A percentile compares a stretch with the other conserved stretches of the same genome.
These are phyloP conservation scores for Raffaelea albimanens DNA, from an alignment of 2,329 filamentous ascomycete species.

Conservation along the genomic window DNA sequence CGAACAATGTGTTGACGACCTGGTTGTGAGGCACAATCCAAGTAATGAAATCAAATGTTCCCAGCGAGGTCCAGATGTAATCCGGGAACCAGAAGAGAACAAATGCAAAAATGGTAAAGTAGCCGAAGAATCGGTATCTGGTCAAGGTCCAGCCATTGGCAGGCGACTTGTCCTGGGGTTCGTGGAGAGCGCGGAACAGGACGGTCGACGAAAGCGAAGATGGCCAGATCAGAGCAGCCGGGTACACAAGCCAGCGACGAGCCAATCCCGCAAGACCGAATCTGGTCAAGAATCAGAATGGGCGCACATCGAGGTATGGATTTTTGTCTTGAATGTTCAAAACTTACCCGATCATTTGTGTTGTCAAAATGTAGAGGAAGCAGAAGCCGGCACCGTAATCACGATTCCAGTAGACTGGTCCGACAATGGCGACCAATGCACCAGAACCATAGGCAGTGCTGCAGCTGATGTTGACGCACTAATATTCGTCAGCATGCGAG, in stretches of 20 bases:
- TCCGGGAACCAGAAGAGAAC: constrained; percentile 43
- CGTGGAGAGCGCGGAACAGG: constrained; percentile 37
- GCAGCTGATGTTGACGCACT: constrained; percentile 9
- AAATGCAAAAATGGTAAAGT: constrained; percentile 36
- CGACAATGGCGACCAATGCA: constrained; percentile 8
- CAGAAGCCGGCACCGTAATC: constrained; percentile 9
- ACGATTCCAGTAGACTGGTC: constrained; percentile 7
- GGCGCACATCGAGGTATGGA: background rate
- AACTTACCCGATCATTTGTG: constrained; percentile 34
- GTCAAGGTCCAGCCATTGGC: constrained; percentile 30
- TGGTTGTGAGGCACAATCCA: constrained; percentile 39
- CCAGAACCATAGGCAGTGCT: constrained; percentile 6
- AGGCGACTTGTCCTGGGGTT: constrained; percentile 24
- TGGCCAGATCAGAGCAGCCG: constrained; percentile 43
- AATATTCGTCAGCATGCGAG: background rate
- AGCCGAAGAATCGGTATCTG: constrained; percentile 35
- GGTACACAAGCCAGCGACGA: constrained; percentile 42
- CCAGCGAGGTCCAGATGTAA: constrained; percentile 35
- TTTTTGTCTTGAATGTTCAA: background rate
- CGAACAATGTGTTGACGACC: constrained; percentile 19
- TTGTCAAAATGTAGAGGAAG: constrained; percentile 25
- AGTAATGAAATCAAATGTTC: constrained; percentile 41
- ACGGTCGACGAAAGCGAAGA: constrained; percentile 36
- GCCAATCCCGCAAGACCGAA: constrained; percentile 43
- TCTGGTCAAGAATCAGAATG: constrained; percentile 28